These are phyloP conservation scores for Phytomonas sp. DNA, from an alignment of 208 protist species.

Conservation along the genomic window DNA sequence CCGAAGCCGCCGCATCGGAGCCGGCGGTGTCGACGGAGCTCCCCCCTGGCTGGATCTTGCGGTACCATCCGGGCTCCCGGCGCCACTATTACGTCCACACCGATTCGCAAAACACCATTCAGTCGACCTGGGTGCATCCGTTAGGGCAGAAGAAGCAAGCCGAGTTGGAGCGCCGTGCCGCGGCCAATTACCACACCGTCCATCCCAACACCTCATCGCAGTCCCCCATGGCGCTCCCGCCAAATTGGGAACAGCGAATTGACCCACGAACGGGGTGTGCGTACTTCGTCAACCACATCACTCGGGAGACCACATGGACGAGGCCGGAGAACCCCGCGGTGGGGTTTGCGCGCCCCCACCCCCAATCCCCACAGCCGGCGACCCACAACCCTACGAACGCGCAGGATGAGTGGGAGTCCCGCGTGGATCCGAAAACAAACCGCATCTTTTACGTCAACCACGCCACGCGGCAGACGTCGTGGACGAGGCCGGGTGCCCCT, in stretches of 20 bases:
- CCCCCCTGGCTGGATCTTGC: constrained; percentile 41
- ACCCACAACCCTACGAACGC: not conserved
- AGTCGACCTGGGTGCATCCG: constrained; percentile 62
- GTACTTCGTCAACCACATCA: constrained; percentile 53
- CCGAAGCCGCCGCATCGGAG: constrained; percentile 14
- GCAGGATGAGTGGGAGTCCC: constrained; percentile 23
- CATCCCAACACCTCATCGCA: constrained; percentile 10
- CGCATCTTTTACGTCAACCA: constrained; percentile 75
- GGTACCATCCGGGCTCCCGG: constrained; percentile 36
- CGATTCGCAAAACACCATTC: constrained; percentile 20
- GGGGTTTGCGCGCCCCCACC: too few relatives aligned
- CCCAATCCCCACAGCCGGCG: constrained; percentile 8
- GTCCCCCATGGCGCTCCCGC: constrained; percentile 14
- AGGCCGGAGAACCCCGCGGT: constrained; percentile 11
- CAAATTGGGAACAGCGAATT: constrained; percentile 25
- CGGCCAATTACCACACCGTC: constrained; percentile 9
- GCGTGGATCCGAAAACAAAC: constrained; percentile 33
- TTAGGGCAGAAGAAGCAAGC: constrained; percentile 33
- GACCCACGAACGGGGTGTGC: constrained; percentile 21
- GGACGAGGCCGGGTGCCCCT: constrained; percentile 21
- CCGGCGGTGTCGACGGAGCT: constrained; percentile 44
- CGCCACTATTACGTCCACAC: constrained; percentile 60
- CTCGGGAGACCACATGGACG: constrained; percentile 40
- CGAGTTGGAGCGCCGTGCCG: constrained; percentile 22
- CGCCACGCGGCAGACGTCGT: constrained; percentile 50